These are phyloP conservation scores for Pouteria glomerata DNA, from an alignment of 148 eudicot genomes.

Conservation along the genomic window DNA sequence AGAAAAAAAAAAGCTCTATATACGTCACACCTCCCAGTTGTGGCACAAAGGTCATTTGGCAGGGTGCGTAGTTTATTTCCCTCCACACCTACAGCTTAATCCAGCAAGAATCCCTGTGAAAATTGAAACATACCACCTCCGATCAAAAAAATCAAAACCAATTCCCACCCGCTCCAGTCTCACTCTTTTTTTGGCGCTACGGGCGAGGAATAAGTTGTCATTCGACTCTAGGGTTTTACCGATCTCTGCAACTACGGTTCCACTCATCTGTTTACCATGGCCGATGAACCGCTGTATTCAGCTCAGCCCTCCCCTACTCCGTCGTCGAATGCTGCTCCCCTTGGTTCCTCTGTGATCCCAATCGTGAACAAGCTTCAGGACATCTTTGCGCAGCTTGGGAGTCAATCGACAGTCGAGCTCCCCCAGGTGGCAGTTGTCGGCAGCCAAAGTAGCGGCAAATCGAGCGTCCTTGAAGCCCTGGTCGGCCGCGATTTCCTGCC, in stretches of 20 bases:
- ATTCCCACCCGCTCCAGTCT: too few species aligned
- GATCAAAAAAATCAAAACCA: too few species aligned
- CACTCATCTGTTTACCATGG: too few species aligned
- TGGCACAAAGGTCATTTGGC: too few species aligned
- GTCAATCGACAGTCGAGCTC: slow-evolving; percentile 52
- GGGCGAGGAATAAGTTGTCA: not conserved
- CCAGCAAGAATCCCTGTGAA: too few species aligned
- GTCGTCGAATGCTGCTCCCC: slow-evolving; percentile 30
- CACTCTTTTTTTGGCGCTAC: too few species aligned
- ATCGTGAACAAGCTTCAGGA: slow-evolving; percentile 90
- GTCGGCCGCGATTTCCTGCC: slow-evolving; percentile 94
- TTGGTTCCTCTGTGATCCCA: slow-evolving; percentile 75
- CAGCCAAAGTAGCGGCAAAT: slow-evolving; percentile 93
- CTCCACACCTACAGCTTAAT: too few species aligned
- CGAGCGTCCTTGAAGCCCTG: slow-evolving; percentile 82
- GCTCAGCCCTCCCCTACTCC: slow-evolving; percentile 8
- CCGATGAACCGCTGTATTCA: slow-evolving; percentile 21
- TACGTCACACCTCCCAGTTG: too few species aligned
- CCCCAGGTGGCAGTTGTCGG: slow-evolving; percentile 97
- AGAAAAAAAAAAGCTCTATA: too few species aligned
- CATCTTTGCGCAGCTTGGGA: slow-evolving; percentile 74
- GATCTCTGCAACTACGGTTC: not conserved
- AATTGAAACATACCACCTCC: too few species aligned
- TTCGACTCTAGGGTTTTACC: slow-evolving; percentile 9
- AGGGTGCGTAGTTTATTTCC: too few species aligned